Conservation (phyloP, 176 grass and related monocot genomes). For the Chrysopogon serrulatus region DNA sequence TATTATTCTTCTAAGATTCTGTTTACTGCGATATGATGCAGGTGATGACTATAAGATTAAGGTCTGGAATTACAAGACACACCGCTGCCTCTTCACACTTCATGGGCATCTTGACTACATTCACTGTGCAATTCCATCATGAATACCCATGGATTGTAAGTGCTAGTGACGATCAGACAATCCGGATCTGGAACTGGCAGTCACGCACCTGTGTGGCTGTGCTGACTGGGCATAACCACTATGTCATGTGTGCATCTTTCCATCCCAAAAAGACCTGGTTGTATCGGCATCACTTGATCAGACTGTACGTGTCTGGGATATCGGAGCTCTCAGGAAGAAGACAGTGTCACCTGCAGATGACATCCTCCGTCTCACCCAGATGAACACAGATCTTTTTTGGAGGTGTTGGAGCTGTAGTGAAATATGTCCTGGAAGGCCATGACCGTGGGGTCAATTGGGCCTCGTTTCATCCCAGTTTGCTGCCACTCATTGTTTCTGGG, state of each 20-base stretch:
- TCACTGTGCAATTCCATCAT: too few relatives aligned
- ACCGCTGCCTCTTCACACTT: constrained; percentile 93
- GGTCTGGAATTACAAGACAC: constrained; percentile 98
- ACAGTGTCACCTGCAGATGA: constrained; percentile 55
- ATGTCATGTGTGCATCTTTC: constrained; percentile 82
- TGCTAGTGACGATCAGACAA: too few relatives aligned
- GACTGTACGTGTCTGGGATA: constrained; percentile 79
- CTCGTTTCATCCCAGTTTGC: constrained; percentile 61
- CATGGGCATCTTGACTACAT: too few relatives aligned
- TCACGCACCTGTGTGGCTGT: too few relatives aligned
- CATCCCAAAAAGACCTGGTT: constrained; percentile 71
- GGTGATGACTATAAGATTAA: constrained; percentile 99
- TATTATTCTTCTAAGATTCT: neutral
- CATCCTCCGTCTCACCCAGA: constrained; percentile 48
- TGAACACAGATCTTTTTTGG: constrained; percentile 75
- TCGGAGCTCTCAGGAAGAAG: constrained; percentile 69
- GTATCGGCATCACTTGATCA: constrained; percentile 79
- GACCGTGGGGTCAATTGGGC: constrained; percentile 85
- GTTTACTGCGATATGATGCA: constrained; percentile 22
- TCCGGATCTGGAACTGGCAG: too few relatives aligned
- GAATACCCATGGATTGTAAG: too few relatives aligned
- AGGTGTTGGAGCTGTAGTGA: constrained; percentile 59
- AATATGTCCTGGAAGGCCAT: constrained; percentile 86
- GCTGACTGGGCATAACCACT: too few relatives aligned
- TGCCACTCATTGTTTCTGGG: constrained; percentile 78